Base-by-base conservation (phyloP, 768 basidiomycete genomes). In the Mycena rosella region DNA sequence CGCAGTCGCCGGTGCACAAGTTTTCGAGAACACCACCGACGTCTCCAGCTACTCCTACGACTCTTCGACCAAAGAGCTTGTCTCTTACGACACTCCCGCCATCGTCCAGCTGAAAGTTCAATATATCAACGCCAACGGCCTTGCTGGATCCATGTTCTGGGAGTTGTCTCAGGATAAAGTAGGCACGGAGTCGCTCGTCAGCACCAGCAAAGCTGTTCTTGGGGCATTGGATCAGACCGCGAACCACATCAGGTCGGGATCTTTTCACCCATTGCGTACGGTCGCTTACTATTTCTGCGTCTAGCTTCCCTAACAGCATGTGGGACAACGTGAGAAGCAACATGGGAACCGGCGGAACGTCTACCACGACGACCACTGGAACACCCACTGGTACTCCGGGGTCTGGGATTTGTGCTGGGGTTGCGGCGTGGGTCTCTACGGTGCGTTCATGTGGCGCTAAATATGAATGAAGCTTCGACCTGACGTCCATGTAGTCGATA, bases 11-110 rank as follows among this genome's bases (percentile, higher is more conserved):
- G 87, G 87, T 18, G 86, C 90, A 7, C 76, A 84, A 59, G 86
- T 93, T 45, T 85, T 83, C 73, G 88, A 94, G 75, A 92, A 95
- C 75, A 78, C 83, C 5, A 86, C 83, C 6, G 88, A 91, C 63
- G 87, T 93, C n/a, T 84, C 91, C 14, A 89, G 89, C 69, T 95
- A 94, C 77, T 91, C 91, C 15, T 95, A 94, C 78, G 88, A 95
- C 75, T 74, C 88, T 5, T 69, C 80, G n/a, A 91, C 84, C 72
- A 78, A 80, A 63, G 91, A 93, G 73, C 83, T 94, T 27, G 89
- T 95, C 34, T 89, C 88, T 5, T 94, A 94, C 77, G 94, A 96
- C 74, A 89, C 87, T 0, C 92, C 91, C 20, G 80, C 87, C 69
- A 89, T 94, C 71, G 88, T 86, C 58, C 82, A 78, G 59, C 71